These are phyloP conservation scores for Setomelanomma holmii DNA, from an alignment of 2,329 filamentous ascomycete species.

Conservation along the genomic window DNA sequence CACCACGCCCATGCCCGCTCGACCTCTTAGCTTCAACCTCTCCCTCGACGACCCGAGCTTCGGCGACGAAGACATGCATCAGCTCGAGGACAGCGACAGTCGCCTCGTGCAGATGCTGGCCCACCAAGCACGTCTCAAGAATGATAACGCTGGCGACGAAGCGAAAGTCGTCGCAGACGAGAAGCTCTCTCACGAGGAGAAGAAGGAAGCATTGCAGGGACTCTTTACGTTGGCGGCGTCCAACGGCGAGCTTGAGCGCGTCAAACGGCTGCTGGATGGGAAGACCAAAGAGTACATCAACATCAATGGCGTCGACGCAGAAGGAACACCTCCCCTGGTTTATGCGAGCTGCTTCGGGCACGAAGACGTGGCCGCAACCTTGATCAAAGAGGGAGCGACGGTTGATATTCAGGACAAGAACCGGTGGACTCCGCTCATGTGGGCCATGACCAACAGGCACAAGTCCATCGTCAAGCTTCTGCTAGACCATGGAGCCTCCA, in stretches of 20 bases:
- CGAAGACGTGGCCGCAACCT: conserved; percentile 81
- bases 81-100: conserved; percentile 78
- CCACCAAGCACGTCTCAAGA: conserved; percentile 85
- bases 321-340: conserved; percentile 94
- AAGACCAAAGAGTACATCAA: conserved; percentile 79
- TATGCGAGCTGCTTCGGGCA: conserved; percentile 99
- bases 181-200: conserved; percentile 76
- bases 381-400: conserved; percentile 84
- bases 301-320: conserved; percentile 86
- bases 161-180: conserved; percentile 78
- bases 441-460: conserved; percentile 98
- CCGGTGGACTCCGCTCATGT: conserved; percentile 98
- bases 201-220: conserved; percentile 82
- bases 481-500: conserved; percentile 92
- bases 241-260: conserved; percentile 87
- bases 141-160: conserved; percentile 73
- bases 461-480: conserved; percentile 94
- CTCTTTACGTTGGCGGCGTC: conserved; percentile 93
- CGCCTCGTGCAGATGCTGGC: conserved; percentile 95
- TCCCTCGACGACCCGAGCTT: conserved; percentile 79
- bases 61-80: conserved; percentile 68
- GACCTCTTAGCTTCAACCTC: conserved; percentile 84
- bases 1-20: conserved; percentile 82
- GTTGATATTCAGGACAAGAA: conserved; percentile 96
- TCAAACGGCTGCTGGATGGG: conserved; percentile 77